These are phyloP conservation scores for Ophiocordyceps camponoti-floridani DNA, from an alignment of 2,329 filamentous ascomycete genomes.

Conservation along the genomic window DNA sequence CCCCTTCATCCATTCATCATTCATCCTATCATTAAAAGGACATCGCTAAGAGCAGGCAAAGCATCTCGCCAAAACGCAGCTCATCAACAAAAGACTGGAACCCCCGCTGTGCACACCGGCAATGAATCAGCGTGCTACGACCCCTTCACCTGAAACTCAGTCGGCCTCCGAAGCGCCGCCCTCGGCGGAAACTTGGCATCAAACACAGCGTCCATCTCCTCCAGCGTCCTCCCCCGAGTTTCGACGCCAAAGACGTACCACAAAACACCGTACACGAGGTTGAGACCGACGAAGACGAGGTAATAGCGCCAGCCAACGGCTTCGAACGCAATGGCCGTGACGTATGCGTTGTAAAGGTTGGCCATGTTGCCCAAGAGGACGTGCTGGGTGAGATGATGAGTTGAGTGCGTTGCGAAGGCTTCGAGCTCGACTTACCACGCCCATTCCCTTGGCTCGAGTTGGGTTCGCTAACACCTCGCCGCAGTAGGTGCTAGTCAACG, in stretches of 20 bases:
- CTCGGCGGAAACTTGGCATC: slow-evolving; percentile 17
- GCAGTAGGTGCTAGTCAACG: slow-evolving; percentile 20
- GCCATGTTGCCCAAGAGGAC: slow-evolving; percentile 13
- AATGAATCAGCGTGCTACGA: background rate
- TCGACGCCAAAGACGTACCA: slow-evolving; percentile 14
- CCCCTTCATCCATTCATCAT: too few species aligned
- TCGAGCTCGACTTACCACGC: slow-evolving; percentile 7
- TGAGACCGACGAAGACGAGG: slow-evolving; percentile 14
- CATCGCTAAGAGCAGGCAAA: too few species aligned
- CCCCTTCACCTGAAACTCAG: background rate
- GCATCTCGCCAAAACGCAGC: too few species aligned
- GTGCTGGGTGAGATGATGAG: slow-evolving; percentile 3
- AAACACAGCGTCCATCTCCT: slow-evolving; percentile 25
- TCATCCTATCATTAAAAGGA: too few species aligned
- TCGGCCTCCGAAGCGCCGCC: slow-evolving; percentile 15
- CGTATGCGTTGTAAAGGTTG: slow-evolving; percentile 14
- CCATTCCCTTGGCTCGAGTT: slow-evolving; percentile 17
- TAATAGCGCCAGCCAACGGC: slow-evolving; percentile 14
- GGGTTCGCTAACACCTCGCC: slow-evolving; percentile 14
- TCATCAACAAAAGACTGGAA: too few species aligned
- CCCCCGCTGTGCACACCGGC: too few species aligned
- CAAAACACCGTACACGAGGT: slow-evolving; percentile 9
- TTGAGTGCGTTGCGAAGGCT: background rate
- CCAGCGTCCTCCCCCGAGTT: slow-evolving; percentile 17
- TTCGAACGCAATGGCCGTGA: slow-evolving; percentile 12